Evolutionary conservation across 2,329 filamentous ascomycete genomes (phyloP), one percentile per base, ranked within the genome.

Genomic region (Epichloe elymi): DNA sequence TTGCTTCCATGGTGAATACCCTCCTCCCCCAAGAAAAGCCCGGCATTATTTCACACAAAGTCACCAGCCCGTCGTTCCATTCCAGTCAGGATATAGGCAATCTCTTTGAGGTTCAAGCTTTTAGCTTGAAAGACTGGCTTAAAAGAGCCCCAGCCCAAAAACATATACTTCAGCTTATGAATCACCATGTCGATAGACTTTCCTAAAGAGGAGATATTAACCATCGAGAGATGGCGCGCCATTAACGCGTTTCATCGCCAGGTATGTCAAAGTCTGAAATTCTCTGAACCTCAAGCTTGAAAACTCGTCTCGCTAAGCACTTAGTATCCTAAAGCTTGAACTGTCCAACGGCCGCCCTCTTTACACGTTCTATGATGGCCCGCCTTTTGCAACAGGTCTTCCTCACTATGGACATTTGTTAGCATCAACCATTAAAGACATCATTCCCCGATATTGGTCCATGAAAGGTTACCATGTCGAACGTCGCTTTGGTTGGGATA

Each of bases 401-500:
- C 78, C 78, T 54, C 81, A 84, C 59, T 84, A 76, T 54, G 77
- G 77, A 55, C 88, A 95, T 69, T 72, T 95, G 49, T 76, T 95
- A 58, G 86, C 91, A 38, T 95, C 88, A 19, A 96, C 90, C 47
- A 95, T 96, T 72, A 96, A 97, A 70, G 91, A 96, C 67, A 93
- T 95, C 54, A 95, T 97, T 58, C 89, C 91, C 8, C 77, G 91
- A 59, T 97, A 96, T 69, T 96, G 90, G 88, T 89, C 89, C 48
- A 95, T 95, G 90, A 94, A 94, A 66, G 91, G 91, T 15, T 87
- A 83, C 64, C 86, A 95, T 71, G 90, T 96, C 49, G 88, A 93
- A 72, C 80, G 91, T 57, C 80, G 90, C 53, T 96, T 96, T 59
- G 91, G 91, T 49, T 96, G 91, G 91, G 91, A 96, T 54, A 83